Evolutionary conservation across 2,329 filamentous ascomycete genomes (phyloP).

Genomic region (Colletotrichum paranaense): DNA sequence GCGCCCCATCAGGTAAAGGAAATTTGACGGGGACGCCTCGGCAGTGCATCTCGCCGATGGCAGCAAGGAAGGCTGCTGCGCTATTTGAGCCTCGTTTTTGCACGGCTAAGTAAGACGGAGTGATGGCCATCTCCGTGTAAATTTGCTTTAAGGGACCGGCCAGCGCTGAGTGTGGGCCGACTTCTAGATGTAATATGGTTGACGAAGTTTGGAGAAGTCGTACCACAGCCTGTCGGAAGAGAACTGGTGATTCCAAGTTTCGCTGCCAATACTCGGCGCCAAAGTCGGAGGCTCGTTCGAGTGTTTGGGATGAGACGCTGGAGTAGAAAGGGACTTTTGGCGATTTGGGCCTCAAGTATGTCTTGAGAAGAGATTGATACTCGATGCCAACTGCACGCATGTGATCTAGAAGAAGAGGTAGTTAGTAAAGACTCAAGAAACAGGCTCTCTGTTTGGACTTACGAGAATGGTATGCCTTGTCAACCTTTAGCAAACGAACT

Average conservation of each 20-base stretch:
- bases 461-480: constrained; percentile 27
- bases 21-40: constrained; percentile 46
- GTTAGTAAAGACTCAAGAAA: neutral
- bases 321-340: constrained; percentile 23
- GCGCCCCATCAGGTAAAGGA: neutral
- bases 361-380: constrained; percentile 21
- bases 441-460: neutral
- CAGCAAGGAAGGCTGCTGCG: constrained; percentile 55
- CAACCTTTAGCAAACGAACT: constrained; percentile 9
- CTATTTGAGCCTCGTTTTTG: constrained; percentile 65
- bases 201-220: constrained; percentile 18
- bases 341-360: neutral
- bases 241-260: constrained; percentile 35
- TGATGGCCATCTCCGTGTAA: constrained; percentile 61
- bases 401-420: neutral
- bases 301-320: neutral
- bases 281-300: constrained; percentile 5
- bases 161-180: constrained; percentile 34
- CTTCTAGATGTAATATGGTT: constrained; percentile 40
- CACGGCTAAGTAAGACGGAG: constrained; percentile 53
- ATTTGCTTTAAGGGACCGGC: constrained; percentile 40
- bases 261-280: constrained; percentile 32
- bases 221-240: constrained; percentile 29
- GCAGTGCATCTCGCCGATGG: constrained; percentile 45
- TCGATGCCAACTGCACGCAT: constrained; percentile 25